phyloP scores from a whole-genome alignment of 345 rosid genomes.

The rapeseed (Brassica napus) region Da-Ae NC_063441.1:20604001-20604500 shows the following conservation, averaged over 20 bases:
- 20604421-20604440: conserved; percentile 20
- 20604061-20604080: neutral
- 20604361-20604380: neutral
- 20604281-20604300: conserved; percentile 32
- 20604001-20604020: conserved; percentile 53
- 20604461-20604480: conserved; percentile 22
- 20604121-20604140: too few relatives aligned
- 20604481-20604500: conserved; percentile 35
- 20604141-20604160: too few relatives aligned
- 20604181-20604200: conserved; percentile 29
- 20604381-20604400: neutral
- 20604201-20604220: neutral
- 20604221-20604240: conserved; percentile 19
- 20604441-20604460: conserved; percentile 21
- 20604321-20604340: conserved; percentile 24
- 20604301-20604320: conserved; percentile 29
- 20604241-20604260: conserved; percentile 33
- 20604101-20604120: too few relatives aligned
- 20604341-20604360: conserved; percentile 12
- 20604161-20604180: neutral
- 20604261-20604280: conserved; percentile 36
- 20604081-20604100: neutral
- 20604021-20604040: conserved; percentile 54
- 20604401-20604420: conserved; percentile 10
- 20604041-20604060: neutral